Evolutionary conservation across 768 basidiomycete species (phyloP).

Genomic region (Termitomyces sp.): DNA sequence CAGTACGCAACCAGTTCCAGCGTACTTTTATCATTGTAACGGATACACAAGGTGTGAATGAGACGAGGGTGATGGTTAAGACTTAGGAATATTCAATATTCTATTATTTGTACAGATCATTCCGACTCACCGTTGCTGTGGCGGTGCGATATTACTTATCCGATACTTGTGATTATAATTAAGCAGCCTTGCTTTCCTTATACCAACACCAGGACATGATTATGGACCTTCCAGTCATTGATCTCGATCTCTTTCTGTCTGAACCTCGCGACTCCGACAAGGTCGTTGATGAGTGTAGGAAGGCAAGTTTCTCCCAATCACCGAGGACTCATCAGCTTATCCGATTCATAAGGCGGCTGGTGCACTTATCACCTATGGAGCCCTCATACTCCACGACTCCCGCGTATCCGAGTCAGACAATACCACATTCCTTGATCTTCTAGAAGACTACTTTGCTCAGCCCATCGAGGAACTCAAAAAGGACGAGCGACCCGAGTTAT

Average conservation of each 20-base stretch:
- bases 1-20: not conserved
- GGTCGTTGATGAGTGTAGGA: conserved; percentile 61
- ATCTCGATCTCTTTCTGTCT: conserved; percentile 70
- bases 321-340: not conserved
- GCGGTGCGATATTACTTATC: conserved; percentile 7
- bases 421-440: conserved; percentile 74
- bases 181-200: not conserved
- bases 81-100: conserved; percentile 13
- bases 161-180: not conserved
- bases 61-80: conserved; percentile 29
- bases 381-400: conserved; percentile 81
- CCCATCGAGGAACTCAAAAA: conserved; percentile 54
- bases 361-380: conserved; percentile 81
- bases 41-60: conserved; percentile 24
- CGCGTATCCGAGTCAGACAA: conserved; percentile 85
- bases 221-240: conserved; percentile 67
- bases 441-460: conserved; percentile 93
- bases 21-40: conserved; percentile 48
- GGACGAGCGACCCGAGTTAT: conserved; percentile 82
- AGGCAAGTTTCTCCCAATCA: conserved; percentile 35
- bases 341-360: conserved; percentile 59
- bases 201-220: conserved; percentile 30
- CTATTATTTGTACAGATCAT: conserved; percentile 15
- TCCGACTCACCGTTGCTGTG: conserved; percentile 17
- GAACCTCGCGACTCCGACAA: conserved; percentile 40